These are phyloP conservation scores for Lentinula sp. DNA, from an alignment of 768 basidiomycete species.

Conservation along the genomic window DNA sequence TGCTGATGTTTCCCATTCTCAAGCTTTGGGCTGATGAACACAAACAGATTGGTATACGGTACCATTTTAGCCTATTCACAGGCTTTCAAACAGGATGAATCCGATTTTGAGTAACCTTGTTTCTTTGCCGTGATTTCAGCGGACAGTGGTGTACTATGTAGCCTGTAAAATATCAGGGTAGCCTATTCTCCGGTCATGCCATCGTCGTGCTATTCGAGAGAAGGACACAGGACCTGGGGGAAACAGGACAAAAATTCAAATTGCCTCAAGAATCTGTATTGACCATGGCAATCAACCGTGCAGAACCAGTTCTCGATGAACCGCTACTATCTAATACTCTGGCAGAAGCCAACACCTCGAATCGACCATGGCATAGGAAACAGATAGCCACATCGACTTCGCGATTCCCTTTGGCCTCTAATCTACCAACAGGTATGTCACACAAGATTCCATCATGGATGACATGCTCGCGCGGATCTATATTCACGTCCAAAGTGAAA, in stretches of 20 bases:
- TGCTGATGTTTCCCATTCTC: constrained; percentile 6
- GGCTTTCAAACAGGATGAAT: constrained; percentile 73
- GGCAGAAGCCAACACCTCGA: constrained; percentile 44
- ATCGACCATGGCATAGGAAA: constrained; percentile 68
- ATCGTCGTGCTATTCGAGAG: not conserved
- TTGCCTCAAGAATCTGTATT: constrained; percentile 12
- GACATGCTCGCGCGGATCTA: constrained; percentile 58
- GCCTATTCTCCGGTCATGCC: not conserved
- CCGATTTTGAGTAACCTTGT: constrained; percentile 63
- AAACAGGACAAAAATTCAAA: not conserved
- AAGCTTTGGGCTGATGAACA: constrained; percentile 3
- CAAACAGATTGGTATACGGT: constrained; percentile 70
- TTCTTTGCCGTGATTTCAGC: not conserved
- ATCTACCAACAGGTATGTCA: constrained; percentile 58
- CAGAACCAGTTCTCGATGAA: constrained; percentile 24
- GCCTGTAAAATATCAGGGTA: constrained; percentile 1
- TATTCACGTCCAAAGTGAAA: constrained; percentile 46
- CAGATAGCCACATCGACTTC: constrained; percentile 55
- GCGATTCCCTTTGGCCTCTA: constrained; percentile 47
- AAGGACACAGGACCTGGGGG: not conserved
- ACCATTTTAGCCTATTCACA: constrained; percentile 87
- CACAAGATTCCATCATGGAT: constrained; percentile 62
- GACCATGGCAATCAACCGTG: constrained; percentile 33
- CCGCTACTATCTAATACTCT: constrained; percentile 19
- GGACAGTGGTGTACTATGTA: constrained; percentile 5